A percentile compares a stretch with the other conserved stretches of the same genome.
These are phyloP conservation scores for Guadua angustifolia DNA, from an alignment of 176 grass and related monocot genomes.

Conservation along the genomic window DNA sequence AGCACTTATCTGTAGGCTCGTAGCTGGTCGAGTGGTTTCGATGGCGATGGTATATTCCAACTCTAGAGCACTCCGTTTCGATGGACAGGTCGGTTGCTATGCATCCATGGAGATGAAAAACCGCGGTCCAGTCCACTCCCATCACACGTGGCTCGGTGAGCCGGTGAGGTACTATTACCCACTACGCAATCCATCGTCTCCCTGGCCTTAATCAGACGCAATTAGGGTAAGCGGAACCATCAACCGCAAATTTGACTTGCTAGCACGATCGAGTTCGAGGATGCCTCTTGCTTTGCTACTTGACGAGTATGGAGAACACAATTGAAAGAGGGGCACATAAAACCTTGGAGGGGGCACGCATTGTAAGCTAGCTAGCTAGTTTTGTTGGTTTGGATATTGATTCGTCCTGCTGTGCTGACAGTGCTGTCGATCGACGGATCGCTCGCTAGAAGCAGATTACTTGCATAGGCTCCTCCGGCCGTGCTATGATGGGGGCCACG, in stretches of 20 bases:
- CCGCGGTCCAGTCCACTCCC: background rate
- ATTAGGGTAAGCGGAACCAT: slow-evolving; percentile 55
- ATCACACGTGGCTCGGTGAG: slow-evolving; percentile 25
- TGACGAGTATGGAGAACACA: background rate
- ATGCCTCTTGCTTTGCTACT: background rate
- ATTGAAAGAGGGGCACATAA: background rate
- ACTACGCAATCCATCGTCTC: background rate
- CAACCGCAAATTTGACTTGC: slow-evolving; percentile 55
- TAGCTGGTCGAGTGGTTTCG: slow-evolving; percentile 18
- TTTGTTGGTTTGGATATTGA: background rate
- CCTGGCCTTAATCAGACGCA: slow-evolving; percentile 26
- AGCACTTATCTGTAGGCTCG: background rate
- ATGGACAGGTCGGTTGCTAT: background rate
- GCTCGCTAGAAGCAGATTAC: slow-evolving; percentile 4
- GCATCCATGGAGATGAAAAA: background rate
- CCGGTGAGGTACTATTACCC: slow-evolving; percentile 38
- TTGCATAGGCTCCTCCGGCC: slow-evolving; percentile 42
- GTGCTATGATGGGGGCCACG: slow-evolving; percentile 46
- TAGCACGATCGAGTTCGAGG: background rate
- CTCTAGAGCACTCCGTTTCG: slow-evolving; percentile 2
- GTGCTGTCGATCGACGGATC: slow-evolving; percentile 11
- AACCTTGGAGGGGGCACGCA: background rate
- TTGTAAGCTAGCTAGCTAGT: background rate
- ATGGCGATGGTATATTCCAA: slow-evolving; percentile 39
- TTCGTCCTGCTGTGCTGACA: background rate